phyloP scores from a whole-genome alignment of 257 asterid species.

The Ligustrum vulgare region DNA sequence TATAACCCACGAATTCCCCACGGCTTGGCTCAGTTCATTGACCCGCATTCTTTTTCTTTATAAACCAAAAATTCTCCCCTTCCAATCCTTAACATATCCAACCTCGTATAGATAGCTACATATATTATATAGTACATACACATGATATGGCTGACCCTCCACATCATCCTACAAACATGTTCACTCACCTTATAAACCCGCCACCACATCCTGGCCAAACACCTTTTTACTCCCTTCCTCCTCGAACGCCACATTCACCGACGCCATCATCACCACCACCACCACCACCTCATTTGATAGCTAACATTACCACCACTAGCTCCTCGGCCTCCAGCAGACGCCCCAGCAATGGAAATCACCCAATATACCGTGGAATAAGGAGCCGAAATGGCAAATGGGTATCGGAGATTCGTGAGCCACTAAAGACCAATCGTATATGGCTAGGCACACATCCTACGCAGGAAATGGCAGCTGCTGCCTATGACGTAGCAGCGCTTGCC shows the following conservation, averaged over 20 bases:
- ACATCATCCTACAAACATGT: conserved; percentile 28
- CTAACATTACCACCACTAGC: conserved; percentile 20
- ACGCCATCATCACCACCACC: conserved; percentile 12
- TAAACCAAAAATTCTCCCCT: background rate
- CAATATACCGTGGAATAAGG: conserved; percentile 51
- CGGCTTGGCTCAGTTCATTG: conserved; percentile 18
- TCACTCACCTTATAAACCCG: conserved; percentile 26
- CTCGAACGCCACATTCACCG: too few species aligned
- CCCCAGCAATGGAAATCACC: conserved; percentile 36
- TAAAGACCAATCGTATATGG: conserved; percentile 47
- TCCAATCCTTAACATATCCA: background rate
- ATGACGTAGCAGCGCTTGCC: conserved; percentile 48
- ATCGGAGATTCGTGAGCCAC: conserved; percentile 49
- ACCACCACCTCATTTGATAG: conserved; percentile 20
- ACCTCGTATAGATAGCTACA: background rate
- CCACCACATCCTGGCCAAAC: conserved; percentile 21
- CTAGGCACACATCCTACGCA: conserved; percentile 45
- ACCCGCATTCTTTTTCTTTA: background rate
- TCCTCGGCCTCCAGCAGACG: background rate
- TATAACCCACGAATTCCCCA: conserved; percentile 38
- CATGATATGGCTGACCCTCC: conserved; percentile 19
- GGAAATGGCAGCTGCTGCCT: conserved; percentile 54
- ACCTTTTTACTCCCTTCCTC: background rate
- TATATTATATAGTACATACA: too few species aligned
- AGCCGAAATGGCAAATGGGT: conserved; percentile 60